A percentile compares a stretch with the other conserved stretches of the same genome.
These are phyloP conservation scores for Sporodiniella umbellata DNA, from an alignment of 371 early-diverging fungal genomes.

Conservation along the genomic window DNA sequence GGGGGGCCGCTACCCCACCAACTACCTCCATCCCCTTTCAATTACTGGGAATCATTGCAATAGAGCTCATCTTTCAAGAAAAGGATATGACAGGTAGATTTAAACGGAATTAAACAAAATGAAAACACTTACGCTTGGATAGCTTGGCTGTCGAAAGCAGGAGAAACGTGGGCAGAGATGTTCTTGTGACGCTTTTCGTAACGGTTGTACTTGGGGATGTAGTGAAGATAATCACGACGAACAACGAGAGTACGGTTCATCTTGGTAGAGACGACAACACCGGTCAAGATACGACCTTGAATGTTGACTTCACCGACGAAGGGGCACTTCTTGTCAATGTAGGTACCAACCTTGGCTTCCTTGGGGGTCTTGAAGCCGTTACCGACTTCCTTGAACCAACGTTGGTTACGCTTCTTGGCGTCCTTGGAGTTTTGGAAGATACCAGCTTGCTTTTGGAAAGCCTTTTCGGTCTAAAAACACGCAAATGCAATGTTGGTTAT, in stretches of 20 bases:
- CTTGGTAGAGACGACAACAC: conserved; percentile 96
- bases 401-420: conserved; percentile 71
- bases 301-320: conserved; percentile 99
- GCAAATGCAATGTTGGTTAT: neutral
- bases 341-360: conserved; percentile 95
- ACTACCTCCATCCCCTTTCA: conserved; percentile 49
- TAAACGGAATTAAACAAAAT: too few relatives aligned
- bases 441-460: conserved; percentile 96
- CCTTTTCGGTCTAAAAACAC: conserved; percentile 70
- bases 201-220: conserved; percentile 99
- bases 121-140: conserved; percentile 51
- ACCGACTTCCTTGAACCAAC: conserved; percentile 98
- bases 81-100: too few relatives aligned
- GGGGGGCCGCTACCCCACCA: conserved; percentile 61
- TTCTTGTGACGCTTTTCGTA: conserved; percentile 99
- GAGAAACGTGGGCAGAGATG: conserved; percentile 98
- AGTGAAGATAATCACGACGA: conserved; percentile 99
- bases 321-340: conserved; percentile 99
- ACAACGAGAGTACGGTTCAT: conserved; percentile 99
- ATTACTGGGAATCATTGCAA: conserved; percentile 5
- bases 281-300: conserved; percentile 98
- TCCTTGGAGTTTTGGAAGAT: conserved; percentile 94
- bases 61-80: too few relatives aligned
- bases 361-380: conserved; percentile 99
- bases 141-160: conserved; percentile 94